phyloP scores from a whole-genome alignment of 805 yeast genomes.

The Ogataea nonfermentans region DNA sequence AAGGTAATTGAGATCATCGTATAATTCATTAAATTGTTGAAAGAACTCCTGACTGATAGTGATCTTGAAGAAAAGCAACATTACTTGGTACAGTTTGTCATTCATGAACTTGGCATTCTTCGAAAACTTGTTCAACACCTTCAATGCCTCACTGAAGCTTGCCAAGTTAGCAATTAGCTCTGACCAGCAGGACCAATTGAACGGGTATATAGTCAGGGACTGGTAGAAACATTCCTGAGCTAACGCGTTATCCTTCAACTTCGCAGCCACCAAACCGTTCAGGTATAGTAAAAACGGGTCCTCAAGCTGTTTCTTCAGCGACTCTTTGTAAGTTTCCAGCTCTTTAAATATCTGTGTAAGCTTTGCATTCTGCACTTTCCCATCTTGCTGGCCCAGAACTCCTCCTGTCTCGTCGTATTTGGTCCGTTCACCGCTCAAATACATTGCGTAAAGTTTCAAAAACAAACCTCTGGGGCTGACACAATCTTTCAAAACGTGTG shows the following conservation, averaged over 20 bases:
- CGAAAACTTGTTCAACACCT: conserved; percentile 38
- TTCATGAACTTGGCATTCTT: conserved; percentile 35
- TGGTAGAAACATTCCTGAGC: conserved; percentile 63
- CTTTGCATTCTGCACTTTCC: conserved; percentile 30
- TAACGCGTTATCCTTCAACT: conserved; percentile 53
- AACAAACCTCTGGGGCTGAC: conserved; percentile 54
- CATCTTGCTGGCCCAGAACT: conserved; percentile 46
- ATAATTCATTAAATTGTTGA: conserved; percentile 56
- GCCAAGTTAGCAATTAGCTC: conserved; percentile 66
- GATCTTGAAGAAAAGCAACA: conserved; percentile 56
- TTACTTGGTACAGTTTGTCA: conserved; percentile 26
- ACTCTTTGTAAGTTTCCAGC: conserved; percentile 34
- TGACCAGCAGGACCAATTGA: conserved; percentile 92
- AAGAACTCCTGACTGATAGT: conserved; percentile 75
- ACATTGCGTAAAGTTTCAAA: conserved; percentile 64
- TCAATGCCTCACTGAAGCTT: conserved; percentile 58
- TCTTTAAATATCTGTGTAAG: conserved; percentile 41
- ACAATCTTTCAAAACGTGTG: conserved; percentile 53
- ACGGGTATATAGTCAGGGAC: conserved; percentile 69
- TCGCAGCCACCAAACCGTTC: conserved; percentile 63
- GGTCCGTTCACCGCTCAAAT: conserved; percentile 74
- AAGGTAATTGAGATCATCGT: conserved; percentile 49
- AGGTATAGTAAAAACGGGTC: conserved; percentile 71
- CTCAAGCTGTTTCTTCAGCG: conserved; percentile 14
- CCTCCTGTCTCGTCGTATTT: conserved; percentile 72